phyloP scores from a whole-genome alignment of 441 rosid species.

The Lepidium campestre region DNA sequence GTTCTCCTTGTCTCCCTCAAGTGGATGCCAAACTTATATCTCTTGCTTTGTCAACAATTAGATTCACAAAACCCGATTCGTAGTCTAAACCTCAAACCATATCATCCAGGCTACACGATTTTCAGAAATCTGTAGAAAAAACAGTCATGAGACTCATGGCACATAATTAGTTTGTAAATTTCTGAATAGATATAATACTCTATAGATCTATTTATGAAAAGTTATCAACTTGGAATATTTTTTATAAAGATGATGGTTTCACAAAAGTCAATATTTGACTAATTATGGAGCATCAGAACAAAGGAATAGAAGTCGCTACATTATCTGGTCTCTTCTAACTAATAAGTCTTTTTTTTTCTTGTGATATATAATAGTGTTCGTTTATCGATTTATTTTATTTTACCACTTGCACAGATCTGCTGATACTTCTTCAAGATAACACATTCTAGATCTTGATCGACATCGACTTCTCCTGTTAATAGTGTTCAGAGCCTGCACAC shows the following conservation, averaged over 20 bases:
- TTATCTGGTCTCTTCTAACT: not conserved
- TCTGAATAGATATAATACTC: too few relatives aligned
- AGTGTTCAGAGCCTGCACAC: not conserved
- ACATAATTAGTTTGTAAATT: too few relatives aligned
- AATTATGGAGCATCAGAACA: not conserved
- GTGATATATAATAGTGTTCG: not conserved
- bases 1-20: conserved; percentile 18
- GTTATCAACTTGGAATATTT: not conserved
- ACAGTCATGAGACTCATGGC: too few relatives aligned
- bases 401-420: not conserved
- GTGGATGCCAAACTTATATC: not conserved
- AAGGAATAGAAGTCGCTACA: not conserved
- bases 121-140: too few relatives aligned
- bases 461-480: not conserved
- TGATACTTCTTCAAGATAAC: not conserved
- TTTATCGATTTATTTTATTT: not conserved
- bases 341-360: not conserved
- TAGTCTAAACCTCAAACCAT: too few relatives aligned
- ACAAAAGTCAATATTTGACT: not conserved
- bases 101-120: too few relatives aligned
- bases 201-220: too few relatives aligned
- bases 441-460: not conserved
- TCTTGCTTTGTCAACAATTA: not conserved
- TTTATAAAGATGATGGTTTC: not conserved
- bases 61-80: too few relatives aligned